These are phyloP conservation scores for Tylopilus subfusipes DNA, from an alignment of 768 basidiomycete genomes.

Conservation along the genomic window DNA sequence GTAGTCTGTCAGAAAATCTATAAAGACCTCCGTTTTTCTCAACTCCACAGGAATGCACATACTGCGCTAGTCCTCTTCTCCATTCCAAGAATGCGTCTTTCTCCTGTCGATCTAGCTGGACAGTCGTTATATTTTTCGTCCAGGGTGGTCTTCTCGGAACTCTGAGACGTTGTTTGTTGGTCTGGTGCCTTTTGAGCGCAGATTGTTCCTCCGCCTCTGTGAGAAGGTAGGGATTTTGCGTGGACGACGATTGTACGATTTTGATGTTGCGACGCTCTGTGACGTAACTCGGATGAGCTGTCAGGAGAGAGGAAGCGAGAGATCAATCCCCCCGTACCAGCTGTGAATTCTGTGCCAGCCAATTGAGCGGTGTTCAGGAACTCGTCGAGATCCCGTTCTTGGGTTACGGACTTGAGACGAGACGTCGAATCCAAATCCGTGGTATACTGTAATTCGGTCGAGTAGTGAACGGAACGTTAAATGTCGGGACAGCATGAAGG, in stretches of 20 bases:
- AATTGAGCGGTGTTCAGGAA: slow-evolving; percentile 93
- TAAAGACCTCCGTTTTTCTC: not conserved
- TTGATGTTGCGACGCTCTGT: slow-evolving; percentile 78
- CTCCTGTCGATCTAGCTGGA: slow-evolving; percentile 84
- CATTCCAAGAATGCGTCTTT: slow-evolving; percentile 89
- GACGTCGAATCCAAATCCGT: slow-evolving; percentile 67
- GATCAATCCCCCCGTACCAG: slow-evolving; percentile 55
- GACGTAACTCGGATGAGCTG: slow-evolving; percentile 3
- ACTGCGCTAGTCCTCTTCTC: slow-evolving; percentile 91
- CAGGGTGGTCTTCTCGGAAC: slow-evolving; percentile 90
- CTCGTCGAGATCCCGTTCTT: slow-evolving; percentile 93
- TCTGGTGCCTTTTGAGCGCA: slow-evolving; percentile 67
- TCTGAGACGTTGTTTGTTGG: slow-evolving; percentile 69
- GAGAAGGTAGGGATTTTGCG: slow-evolving; percentile 83
- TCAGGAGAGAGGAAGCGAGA: not conserved
- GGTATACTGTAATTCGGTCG: slow-evolving; percentile 49
- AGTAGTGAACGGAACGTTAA: not conserved
- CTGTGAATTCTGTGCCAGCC: slow-evolving; percentile 93
- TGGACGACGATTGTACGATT: slow-evolving; percentile 56
- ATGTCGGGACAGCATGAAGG: slow-evolving; percentile 3
- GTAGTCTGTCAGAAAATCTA: slow-evolving; percentile 51
- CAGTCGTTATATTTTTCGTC: slow-evolving; percentile 75
- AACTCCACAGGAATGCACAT: slow-evolving; percentile 32
- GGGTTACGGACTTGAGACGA: slow-evolving; percentile 87
- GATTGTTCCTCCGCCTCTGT: slow-evolving; percentile 77